phyloP scores from a whole-genome alignment of 2,329 filamentous ascomycete species.

The Xylaria multiplex region DNA sequence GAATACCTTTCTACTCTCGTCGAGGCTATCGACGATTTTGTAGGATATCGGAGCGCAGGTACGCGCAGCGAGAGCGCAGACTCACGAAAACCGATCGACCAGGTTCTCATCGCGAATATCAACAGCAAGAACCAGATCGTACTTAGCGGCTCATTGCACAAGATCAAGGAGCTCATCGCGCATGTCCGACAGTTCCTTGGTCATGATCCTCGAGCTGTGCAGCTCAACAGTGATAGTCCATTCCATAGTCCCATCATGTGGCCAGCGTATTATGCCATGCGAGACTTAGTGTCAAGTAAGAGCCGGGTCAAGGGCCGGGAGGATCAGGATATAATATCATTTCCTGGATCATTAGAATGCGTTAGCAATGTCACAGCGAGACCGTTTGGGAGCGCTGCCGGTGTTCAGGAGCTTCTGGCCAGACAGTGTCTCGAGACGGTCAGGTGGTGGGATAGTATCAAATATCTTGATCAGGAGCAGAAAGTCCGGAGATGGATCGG shows the following conservation, averaged over 20 bases:
- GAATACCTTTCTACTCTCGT: slow-evolving; percentile 77
- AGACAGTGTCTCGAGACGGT: slow-evolving; percentile 91
- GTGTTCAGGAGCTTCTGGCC: slow-evolving; percentile 82
- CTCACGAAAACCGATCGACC: slow-evolving; percentile 79
- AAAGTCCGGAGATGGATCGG: slow-evolving; percentile 88
- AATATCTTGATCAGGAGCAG: slow-evolving; percentile 85
- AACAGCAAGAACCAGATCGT: slow-evolving; percentile 98
- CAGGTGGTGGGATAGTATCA: slow-evolving; percentile 92
- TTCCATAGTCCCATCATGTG: slow-evolving; percentile 95
- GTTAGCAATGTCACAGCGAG: slow-evolving; percentile 86
- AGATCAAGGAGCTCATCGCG: slow-evolving; percentile 82
- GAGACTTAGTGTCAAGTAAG: slow-evolving; percentile 69
- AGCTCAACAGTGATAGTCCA: slow-evolving; percentile 85
- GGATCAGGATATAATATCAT: slow-evolving; percentile 74
- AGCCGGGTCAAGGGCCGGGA: slow-evolving; percentile 64
- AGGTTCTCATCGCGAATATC: slow-evolving; percentile 91
- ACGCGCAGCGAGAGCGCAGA: slow-evolving; percentile 74
- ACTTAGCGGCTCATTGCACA: slow-evolving; percentile 84
- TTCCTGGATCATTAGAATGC: slow-evolving; percentile 79
- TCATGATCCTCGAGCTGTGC: slow-evolving; percentile 88
- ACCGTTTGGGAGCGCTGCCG: slow-evolving; percentile 77
- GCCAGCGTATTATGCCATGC: slow-evolving; percentile 81
- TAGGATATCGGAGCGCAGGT: slow-evolving; percentile 73
- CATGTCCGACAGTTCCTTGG: slow-evolving; percentile 90
- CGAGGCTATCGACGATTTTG: slow-evolving; percentile 79